Evolutionary conservation across 2,329 filamentous ascomycete species (phyloP).

Genomic region (Septoria petroselini): DNA sequence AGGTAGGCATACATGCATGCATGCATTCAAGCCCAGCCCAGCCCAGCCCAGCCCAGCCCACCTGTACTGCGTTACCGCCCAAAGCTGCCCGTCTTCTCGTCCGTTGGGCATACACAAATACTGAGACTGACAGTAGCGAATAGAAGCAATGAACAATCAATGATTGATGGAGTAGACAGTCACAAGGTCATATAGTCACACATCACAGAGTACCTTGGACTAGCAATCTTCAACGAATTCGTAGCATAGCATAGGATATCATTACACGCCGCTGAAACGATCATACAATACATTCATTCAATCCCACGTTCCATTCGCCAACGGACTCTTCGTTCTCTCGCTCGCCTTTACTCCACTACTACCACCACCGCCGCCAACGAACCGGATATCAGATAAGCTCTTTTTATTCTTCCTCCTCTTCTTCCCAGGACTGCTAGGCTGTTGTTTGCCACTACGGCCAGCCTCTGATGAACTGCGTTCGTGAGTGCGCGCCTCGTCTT

Average conservation of each 20-base stretch:
- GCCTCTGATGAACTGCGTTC: conserved; percentile 1
- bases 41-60: too few species aligned
- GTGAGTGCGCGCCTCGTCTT: neutral
- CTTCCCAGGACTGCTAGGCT: conserved; percentile 10
- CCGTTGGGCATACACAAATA: too few species aligned
- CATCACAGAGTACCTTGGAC: too few species aligned
- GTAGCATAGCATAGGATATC: neutral
- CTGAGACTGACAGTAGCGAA: too few species aligned
- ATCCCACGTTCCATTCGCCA: conserved; percentile 18
- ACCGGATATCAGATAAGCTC: conserved; percentile 8
- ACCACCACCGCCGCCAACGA: neutral
- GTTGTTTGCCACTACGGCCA: neutral
- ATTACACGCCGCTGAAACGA: neutral
- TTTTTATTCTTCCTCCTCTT: conserved; percentile 22
- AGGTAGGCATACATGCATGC: too few species aligned
- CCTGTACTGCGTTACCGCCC: too few species aligned
- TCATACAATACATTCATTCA: conserved; percentile 2
- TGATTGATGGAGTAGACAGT: neutral
- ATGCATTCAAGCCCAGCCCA: too few species aligned
- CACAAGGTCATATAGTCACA: too few species aligned
- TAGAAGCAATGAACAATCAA: too few species aligned
- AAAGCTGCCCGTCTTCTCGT: too few species aligned
- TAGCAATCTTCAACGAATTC: too few species aligned
- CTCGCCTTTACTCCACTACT: neutral
- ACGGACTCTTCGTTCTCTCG: conserved; percentile 20